These are phyloP conservation scores for Yamadazyma aaseri DNA, from an alignment of 1,139 yeast genomes.

Conservation along the genomic window DNA sequence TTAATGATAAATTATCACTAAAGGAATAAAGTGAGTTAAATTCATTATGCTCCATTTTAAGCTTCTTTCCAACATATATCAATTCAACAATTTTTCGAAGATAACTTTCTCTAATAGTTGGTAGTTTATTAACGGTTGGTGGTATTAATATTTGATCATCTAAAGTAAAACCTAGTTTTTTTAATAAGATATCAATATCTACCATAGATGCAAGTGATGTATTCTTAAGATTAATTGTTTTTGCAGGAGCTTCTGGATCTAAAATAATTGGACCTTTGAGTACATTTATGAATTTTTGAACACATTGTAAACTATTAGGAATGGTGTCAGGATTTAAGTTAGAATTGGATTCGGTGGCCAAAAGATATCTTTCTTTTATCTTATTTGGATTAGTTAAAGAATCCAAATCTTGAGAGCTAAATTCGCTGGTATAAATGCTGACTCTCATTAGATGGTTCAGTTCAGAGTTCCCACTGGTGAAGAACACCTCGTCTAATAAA, in stretches of 20 bases:
- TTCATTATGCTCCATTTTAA: conserved; percentile 21
- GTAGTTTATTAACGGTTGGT: conserved; percentile 41
- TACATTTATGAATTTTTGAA: conserved; percentile 56
- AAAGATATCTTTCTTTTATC: conserved; percentile 30
- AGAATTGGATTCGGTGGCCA: conserved; percentile 28
- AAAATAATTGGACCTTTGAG: conserved; percentile 59
- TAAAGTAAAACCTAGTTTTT: conserved; percentile 44
- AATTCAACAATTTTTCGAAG: conserved; percentile 52
- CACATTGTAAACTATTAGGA: conserved; percentile 54
- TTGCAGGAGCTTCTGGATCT: conserved; percentile 41
- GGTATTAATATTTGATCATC: conserved; percentile 54
- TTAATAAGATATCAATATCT: conserved; percentile 51
- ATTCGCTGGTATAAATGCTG: conserved; percentile 32
- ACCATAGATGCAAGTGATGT: conserved; percentile 53
- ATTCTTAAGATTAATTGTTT: conserved; percentile 51
- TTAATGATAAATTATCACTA: conserved; percentile 36
- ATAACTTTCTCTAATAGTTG: conserved; percentile 41
- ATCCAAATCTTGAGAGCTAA: conserved; percentile 16
- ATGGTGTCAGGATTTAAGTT: conserved; percentile 29
- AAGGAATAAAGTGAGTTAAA: conserved; percentile 40
- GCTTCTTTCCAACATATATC: conserved; percentile 36
- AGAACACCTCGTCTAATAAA: conserved; percentile 37
- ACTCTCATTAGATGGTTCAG: conserved; percentile 30
- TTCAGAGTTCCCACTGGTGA: conserved; percentile 12
- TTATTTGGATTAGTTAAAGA: conserved; percentile 25